Percentiles rank a stretch among this genome's conserved stretches.
Conservation (phyloP, 768 basidiomycete species). For the Mrakia blollopis region DNA sequence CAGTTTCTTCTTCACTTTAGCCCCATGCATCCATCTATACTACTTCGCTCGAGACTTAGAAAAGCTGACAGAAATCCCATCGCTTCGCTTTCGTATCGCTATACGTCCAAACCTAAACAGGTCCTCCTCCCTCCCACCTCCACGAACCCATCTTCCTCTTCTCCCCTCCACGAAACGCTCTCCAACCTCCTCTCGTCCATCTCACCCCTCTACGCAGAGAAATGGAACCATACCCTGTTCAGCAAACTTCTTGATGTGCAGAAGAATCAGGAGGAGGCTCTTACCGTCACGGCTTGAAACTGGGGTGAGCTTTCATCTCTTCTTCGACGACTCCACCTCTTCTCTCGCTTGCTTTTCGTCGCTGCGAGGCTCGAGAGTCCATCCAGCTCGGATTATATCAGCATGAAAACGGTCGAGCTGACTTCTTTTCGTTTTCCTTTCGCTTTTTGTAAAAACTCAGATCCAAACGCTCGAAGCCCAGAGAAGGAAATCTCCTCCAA, state of each 20-base stretch:
- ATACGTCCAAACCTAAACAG: background rate
- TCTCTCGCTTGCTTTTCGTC: no score
- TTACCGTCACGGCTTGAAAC: background rate
- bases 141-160: background rate
- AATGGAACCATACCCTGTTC: conserved; percentile 18
- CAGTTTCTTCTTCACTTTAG: background rate
- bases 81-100: background rate
- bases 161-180: conserved; percentile 6
- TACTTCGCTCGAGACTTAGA: no score
- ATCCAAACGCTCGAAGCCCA: no score
- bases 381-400: no score
- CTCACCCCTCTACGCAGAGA: conserved; percentile 8
- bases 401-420: no score
- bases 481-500: no score
- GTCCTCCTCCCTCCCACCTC: background rate
- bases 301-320: background rate
- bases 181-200: conserved; percentile 6
- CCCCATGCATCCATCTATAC: no score
- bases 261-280: background rate
- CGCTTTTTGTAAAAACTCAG: no score
- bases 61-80: no score
- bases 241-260: background rate
- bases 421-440: no score
- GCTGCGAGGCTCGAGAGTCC: no score
- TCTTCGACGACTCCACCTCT: no score